Evolutionary conservation across 257 asterid species (phyloP), one percentile per base, ranked within the genome.

Genomic region (Solanum megistacrolobum): DNA sequence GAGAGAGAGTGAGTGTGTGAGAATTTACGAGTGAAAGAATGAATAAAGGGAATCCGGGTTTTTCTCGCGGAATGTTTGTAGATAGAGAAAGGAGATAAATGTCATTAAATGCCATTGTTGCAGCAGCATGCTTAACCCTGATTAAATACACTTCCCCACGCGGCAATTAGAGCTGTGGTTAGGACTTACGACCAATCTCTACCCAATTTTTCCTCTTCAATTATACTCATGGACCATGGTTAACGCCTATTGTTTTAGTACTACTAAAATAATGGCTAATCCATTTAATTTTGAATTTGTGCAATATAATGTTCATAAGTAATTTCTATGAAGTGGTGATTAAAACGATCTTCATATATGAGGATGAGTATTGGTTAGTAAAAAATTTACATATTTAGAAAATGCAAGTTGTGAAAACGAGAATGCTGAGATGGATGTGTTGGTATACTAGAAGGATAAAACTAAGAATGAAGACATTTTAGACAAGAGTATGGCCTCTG

Each of bases 21-120:
- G 66, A 78, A 41, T 46, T 81, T 27, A 81, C 85, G 27, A 27
- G 39, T 46, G 85, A 81, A 16, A 9, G 85, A 81, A 79, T 79
- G 85, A 79, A 79, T 46, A 27, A 79, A 43, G 65, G 25, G 27
- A 25, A 78, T 41, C 83, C n/a, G 58, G 4, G 12, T 31, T 1
- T 76, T 41, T 78, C 3, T 78, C 5, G 69, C 29, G 68, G 71
- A 82, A 82, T 82, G 86, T 48, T 82, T 82, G 2, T 82, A 14
- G 43, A 18, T 82, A 31, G 86, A 31, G 27, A 48, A 48, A 82
- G 68, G 62, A 48, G 41, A 82, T 9, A 46, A 82, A 48, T 82
- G 69, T 32, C 68, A 82, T 20, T 82, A 46, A 48, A 82, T 82
- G 43, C 11, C 69, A 31, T 82, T 82, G 86, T 3, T 46, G 23